Conservation (phyloP, 2,329 filamentous ascomycete species). For the Talaromyces sp. region DNA sequence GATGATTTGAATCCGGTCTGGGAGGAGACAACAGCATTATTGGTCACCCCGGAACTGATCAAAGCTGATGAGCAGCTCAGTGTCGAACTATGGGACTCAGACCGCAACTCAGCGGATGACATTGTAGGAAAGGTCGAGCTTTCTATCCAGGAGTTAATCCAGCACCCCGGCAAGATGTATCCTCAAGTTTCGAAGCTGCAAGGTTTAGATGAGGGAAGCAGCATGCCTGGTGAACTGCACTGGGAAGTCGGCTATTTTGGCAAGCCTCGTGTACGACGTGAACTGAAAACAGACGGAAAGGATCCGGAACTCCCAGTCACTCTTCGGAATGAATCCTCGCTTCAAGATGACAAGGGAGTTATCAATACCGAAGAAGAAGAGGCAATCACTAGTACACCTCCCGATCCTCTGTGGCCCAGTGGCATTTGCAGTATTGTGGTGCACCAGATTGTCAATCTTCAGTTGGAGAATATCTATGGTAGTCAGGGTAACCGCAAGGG, state of each 20-base stretch:
- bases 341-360: slow-evolving; percentile 85
- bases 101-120: slow-evolving; percentile 87
- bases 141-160: slow-evolving; percentile 91
- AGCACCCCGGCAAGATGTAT: slow-evolving; percentile 91
- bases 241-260: slow-evolving; percentile 97
- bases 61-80: slow-evolving; percentile 91
- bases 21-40: slow-evolving; percentile 79
- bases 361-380: slow-evolving; percentile 74
- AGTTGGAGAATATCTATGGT: slow-evolving; percentile 87
- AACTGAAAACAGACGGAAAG: slow-evolving; percentile 82
- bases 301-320: slow-evolving; percentile 72
- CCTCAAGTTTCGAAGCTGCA: slow-evolving; percentile 79
- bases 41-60: slow-evolving; percentile 86
- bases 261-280: slow-evolving; percentile 82
- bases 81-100: slow-evolving; percentile 94
- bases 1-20: slow-evolving; percentile 93
- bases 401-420: slow-evolving; percentile 93
- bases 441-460: slow-evolving; percentile 92
- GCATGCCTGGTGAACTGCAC: slow-evolving; percentile 89
- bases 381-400: slow-evolving; percentile 83
- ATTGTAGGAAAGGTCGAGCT: slow-evolving; percentile 93
- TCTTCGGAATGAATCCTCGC: slow-evolving; percentile 69
- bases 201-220: slow-evolving; percentile 77
- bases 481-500: slow-evolving; percentile 78
- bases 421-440: slow-evolving; percentile 83